Evolutionary conservation across 768 basidiomycete genomes (phyloP).

Genomic region (Phaeotremella fagi): DNA sequence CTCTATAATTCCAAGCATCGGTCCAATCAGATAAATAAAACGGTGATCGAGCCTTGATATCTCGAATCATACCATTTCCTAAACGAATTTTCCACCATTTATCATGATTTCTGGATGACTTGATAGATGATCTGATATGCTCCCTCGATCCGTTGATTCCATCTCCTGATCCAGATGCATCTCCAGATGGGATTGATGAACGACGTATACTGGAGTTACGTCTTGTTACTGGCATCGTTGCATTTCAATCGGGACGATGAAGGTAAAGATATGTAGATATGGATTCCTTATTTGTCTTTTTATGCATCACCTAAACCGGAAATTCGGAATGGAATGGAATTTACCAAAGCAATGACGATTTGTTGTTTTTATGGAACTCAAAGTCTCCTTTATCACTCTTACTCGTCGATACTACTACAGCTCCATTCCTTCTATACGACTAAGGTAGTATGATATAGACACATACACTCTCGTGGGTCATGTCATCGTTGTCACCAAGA

Average conservation of each 20-base stretch:
- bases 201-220: background rate
- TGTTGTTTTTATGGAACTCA: background rate
- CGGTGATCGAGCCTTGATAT: conserved; percentile 66
- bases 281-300: too few species aligned
- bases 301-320: too few species aligned
- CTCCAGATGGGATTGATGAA: too few species aligned
- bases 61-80: conserved; percentile 60
- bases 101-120: background rate
- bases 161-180: too few species aligned
- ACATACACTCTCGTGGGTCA: too few species aligned
- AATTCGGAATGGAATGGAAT: too few species aligned
- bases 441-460: background rate
- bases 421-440: background rate
- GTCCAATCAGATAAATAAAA: conserved; percentile 84
- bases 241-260: background rate
- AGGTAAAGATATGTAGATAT: too few species aligned
- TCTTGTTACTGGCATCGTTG: background rate
- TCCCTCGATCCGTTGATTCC: too few species aligned
- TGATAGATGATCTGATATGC: background rate
- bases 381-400: background rate
- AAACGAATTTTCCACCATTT: conserved; percentile 10
- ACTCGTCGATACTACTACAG: background rate
- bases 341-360: too few species aligned
- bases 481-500: background rate
- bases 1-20: conserved; percentile 87